Evolutionary conservation across 164 flowering plant species (phyloP).

Genomic region (Chimonanthus praecox): DNA sequence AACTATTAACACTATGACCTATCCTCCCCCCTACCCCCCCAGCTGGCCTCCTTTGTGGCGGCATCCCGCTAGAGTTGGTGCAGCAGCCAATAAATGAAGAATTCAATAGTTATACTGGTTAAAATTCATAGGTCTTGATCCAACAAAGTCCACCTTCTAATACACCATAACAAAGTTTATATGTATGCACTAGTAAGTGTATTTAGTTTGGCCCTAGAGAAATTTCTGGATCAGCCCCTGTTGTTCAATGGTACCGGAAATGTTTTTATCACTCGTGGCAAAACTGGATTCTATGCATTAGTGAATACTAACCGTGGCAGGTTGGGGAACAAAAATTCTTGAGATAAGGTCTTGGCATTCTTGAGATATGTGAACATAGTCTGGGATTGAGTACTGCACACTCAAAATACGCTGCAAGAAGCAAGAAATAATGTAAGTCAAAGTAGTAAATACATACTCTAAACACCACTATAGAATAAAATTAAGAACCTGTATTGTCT

Average conservation of each 20-base stretch:
- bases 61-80: no score
- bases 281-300: neutral
- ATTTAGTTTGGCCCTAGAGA: no score
- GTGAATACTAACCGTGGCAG: constrained; percentile 51
- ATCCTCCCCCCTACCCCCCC: no score
- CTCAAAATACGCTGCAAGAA: constrained; percentile 66
- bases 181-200: no score
- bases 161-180: no score
- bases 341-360: constrained; percentile 80
- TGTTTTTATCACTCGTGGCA: neutral
- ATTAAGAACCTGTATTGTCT: constrained; percentile 61
- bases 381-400: constrained; percentile 86
- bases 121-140: no score
- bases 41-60: no score
- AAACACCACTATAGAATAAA: neutral
- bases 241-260: neutral
- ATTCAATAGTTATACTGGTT: no score
- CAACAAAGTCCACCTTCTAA: no score
- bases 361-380: constrained; percentile 68
- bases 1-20: no score
- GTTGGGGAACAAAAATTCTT: constrained; percentile 81
- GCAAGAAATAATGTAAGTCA: constrained; percentile 5
- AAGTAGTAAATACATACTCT: neutral
- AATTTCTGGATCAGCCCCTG: no score
- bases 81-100: no score